Evolutionary conservation across 2,329 filamentous ascomycete genomes (phyloP).

Genomic region (Chrysosphaeria jannelii): DNA sequence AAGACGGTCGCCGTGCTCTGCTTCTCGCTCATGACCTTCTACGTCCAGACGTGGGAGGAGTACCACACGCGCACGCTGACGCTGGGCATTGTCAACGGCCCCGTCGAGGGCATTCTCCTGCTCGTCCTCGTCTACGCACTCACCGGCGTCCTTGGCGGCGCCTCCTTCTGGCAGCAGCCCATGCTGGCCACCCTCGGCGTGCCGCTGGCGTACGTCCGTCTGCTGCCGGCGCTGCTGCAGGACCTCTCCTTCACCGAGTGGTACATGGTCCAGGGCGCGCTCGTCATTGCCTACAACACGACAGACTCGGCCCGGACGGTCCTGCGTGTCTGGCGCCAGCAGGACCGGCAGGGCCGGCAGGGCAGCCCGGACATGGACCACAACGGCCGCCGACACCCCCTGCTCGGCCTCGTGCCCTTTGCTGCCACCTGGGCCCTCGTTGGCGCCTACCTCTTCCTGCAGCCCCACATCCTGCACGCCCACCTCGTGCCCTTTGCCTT

Average conservation of each 20-base stretch:
- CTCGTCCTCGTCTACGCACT: conserved; percentile 55
- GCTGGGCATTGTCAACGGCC: conserved; percentile 71
- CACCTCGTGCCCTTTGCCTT: conserved; percentile 75
- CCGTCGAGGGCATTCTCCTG: conserved; percentile 77
- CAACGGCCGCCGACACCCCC: conserved; percentile 36
- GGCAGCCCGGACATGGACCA: not conserved
- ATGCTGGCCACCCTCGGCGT: conserved; percentile 44
- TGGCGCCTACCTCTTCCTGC: conserved; percentile 49
- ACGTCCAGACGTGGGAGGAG: conserved; percentile 97
- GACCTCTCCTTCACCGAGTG: conserved; percentile 67
- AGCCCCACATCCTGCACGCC: conserved; percentile 52
- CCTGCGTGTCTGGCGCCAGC: conserved; percentile 37
- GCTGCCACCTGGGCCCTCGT: conserved; percentile 50
- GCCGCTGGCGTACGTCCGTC: conserved; percentile 32
- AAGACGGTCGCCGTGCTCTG: conserved; percentile 60
- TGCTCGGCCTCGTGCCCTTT: conserved; percentile 63
- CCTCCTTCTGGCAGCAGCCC: conserved; percentile 74
- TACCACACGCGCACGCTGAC: conserved; percentile 94
- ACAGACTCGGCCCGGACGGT: conserved; percentile 56
- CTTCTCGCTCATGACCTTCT: conserved; percentile 76
- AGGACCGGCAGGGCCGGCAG: conserved; percentile 8
- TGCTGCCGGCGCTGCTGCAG: conserved; percentile 39
- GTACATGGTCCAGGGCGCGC: conserved; percentile 63
- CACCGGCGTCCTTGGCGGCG: conserved; percentile 63
- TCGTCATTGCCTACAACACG: conserved; percentile 68